These are phyloP conservation scores for Vanrija sp. DNA, from an alignment of 1,284 basidiomycete genomes.

Conservation along the genomic window DNA sequence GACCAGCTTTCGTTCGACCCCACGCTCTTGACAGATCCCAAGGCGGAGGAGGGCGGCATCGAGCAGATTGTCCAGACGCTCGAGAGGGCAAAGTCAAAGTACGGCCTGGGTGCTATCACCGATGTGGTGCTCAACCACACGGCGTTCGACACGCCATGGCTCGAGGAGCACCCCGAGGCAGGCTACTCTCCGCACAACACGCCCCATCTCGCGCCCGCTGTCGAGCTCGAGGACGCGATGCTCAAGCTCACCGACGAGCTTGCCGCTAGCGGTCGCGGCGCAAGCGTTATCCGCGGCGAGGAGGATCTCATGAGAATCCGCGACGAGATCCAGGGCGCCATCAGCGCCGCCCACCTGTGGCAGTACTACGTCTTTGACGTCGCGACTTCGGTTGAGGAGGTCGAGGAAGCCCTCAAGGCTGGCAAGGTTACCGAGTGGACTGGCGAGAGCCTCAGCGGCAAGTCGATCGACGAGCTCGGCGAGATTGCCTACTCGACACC, in stretches of 20 bases:
- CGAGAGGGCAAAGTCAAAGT: slow-evolving; percentile 71
- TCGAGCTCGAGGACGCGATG: slow-evolving; percentile 81
- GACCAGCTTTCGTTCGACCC: slow-evolving; percentile 79
- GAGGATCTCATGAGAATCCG: slow-evolving; percentile 67
- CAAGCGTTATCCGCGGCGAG: slow-evolving; percentile 56
- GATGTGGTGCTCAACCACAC: slow-evolving; percentile 96
- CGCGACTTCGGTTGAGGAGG: slow-evolving; percentile 44
- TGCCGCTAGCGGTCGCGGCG: slow-evolving; percentile 65
- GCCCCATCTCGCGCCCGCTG: slow-evolving; percentile 79
- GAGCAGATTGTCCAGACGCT: slow-evolving; percentile 56
- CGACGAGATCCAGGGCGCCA: slow-evolving; percentile 58
- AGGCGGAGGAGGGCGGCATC: slow-evolving; percentile 55
- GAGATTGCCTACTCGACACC: slow-evolving; percentile 55
- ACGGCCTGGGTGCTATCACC: slow-evolving; percentile 79
- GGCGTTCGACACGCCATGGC: slow-evolving; percentile 84
- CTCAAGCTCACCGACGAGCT: slow-evolving; percentile 71
- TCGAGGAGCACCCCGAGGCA: slow-evolving; percentile 92
- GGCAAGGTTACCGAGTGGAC: slow-evolving; percentile 58
- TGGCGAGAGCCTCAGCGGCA: slow-evolving; percentile 31
- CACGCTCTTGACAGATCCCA: slow-evolving; percentile 59
- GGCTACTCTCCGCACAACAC: slow-evolving; percentile 84
- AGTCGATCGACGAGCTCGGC: slow-evolving; percentile 65
- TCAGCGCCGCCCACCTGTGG: slow-evolving; percentile 72
- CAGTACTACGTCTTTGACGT: slow-evolving; percentile 86
- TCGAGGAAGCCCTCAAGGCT: slow-evolving; percentile 48